These are phyloP conservation scores for Aspergillus versicolor DNA, from an alignment of 2,329 filamentous ascomycete species.

Conservation along the genomic window DNA sequence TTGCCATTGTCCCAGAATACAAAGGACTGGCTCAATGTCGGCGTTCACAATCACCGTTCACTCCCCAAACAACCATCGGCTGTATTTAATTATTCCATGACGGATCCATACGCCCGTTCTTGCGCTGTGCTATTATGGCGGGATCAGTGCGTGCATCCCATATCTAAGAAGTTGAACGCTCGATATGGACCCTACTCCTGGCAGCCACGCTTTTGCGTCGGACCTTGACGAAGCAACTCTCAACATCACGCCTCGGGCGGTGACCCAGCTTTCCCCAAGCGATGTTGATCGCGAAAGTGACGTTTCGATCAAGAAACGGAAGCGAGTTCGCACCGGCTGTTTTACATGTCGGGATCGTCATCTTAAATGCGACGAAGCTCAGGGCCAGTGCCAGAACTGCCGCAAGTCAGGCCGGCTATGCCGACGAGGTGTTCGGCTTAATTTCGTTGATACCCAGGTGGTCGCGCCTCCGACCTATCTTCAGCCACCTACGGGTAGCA, in stretches of 20 bases:
- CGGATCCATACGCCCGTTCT: not conserved
- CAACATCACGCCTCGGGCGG: not conserved
- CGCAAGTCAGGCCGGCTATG: constrained; percentile 82
- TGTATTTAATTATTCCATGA: not conserved
- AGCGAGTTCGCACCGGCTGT: constrained; percentile 84
- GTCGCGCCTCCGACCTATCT: constrained; percentile 64
- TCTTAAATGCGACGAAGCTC: constrained; percentile 82
- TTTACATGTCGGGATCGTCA: constrained; percentile 86
- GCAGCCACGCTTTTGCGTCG: not conserved
- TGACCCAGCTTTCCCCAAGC: not conserved
- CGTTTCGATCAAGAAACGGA: constrained; percentile 60
- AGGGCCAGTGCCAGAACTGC: constrained; percentile 72
- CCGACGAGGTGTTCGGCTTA: constrained; percentile 81
- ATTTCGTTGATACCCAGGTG: constrained; percentile 84
- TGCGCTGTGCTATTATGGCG: not conserved
- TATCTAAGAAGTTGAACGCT: not conserved
- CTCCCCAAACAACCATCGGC: not conserved
- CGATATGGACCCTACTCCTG: not conserved
- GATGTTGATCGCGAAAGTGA: constrained; percentile 27
- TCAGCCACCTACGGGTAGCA: constrained; percentile 63
- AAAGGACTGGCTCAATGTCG: not conserved
- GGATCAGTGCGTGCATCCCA: not conserved
- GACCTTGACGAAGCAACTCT: not conserved
- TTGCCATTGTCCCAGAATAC: not conserved
- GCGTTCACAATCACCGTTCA: not conserved